Conservation (phyloP, 1,284 basidiomycete species). For the Trichosporon coremiiforme region DNA sequence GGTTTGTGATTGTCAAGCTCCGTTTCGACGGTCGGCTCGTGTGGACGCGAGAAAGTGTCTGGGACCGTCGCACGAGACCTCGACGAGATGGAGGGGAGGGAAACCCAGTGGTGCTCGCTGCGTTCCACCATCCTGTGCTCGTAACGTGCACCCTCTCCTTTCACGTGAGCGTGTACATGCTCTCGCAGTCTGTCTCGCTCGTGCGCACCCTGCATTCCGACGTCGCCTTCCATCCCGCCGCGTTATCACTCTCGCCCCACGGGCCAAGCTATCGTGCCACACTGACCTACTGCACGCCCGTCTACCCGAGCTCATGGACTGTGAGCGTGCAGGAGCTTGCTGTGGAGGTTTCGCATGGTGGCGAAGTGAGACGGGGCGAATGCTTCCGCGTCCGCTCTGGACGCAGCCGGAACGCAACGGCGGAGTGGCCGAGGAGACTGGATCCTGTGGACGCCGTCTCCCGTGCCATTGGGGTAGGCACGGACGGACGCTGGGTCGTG, state of each 20-base stretch:
- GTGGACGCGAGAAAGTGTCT: slow-evolving; percentile 44
- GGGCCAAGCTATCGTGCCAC: slow-evolving; percentile 39
- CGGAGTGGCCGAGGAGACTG: slow-evolving; percentile 44
- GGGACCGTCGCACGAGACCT: slow-evolving; percentile 9
- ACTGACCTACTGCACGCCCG: slow-evolving; percentile 52
- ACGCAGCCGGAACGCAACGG: slow-evolving; percentile 18
- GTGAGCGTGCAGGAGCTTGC: slow-evolving; percentile 52
- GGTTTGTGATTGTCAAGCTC: slow-evolving; percentile 48
- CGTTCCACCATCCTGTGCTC: slow-evolving; percentile 44
- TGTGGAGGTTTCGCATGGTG: slow-evolving; percentile 30
- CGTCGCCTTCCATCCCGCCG: slow-evolving; percentile 54
- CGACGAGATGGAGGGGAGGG: slow-evolving; percentile 1
- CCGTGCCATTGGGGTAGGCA: slow-evolving; percentile 46
- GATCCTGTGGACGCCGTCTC: slow-evolving; percentile 48
- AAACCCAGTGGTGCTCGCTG: slow-evolving; percentile 50
- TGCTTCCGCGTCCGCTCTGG: slow-evolving; percentile 40
- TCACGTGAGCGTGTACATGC: slow-evolving; percentile 45
- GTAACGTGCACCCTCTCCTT: slow-evolving; percentile 50
- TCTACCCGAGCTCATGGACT: slow-evolving; percentile 56
- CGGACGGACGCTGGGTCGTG: slow-evolving; percentile 53
- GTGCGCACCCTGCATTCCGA: slow-evolving; percentile 51
- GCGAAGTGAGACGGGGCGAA: slow-evolving; percentile 38
- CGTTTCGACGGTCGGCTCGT: slow-evolving; percentile 23
- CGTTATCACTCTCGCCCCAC: slow-evolving; percentile 46
- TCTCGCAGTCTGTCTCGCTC: slow-evolving; percentile 30